Conservation (phyloP, 2,329 filamentous ascomycete genomes). For the Biscogniauxia sp. region DNA sequence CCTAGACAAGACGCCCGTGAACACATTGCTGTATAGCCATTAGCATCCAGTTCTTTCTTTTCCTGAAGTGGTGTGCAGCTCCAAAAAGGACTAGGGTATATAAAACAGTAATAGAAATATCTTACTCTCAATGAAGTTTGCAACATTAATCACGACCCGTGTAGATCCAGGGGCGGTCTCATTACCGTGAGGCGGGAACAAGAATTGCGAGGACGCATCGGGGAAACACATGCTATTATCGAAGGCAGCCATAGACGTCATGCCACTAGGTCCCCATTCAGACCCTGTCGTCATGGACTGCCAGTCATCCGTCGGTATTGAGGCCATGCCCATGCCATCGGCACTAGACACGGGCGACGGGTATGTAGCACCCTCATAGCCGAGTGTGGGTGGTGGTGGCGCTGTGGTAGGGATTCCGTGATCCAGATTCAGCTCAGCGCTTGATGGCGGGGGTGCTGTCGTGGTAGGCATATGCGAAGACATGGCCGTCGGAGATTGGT, state of each 20-base stretch:
- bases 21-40: slow-evolving; percentile 21
- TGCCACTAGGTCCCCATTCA: neutral
- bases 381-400: too few relatives aligned
- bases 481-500: too few relatives aligned
- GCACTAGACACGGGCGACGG: slow-evolving; percentile 12
- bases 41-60: neutral
- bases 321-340: slow-evolving; percentile 10
- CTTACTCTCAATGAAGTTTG: slow-evolving; percentile 16
- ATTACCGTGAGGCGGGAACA: slow-evolving; percentile 7
- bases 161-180: neutral
- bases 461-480: too few relatives aligned
- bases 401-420: neutral
- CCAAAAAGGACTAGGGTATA: neutral
- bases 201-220: slow-evolving; percentile 8
- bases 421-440: neutral
- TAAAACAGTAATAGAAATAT: neutral
- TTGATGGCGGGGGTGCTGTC: neutral
- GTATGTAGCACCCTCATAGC: slow-evolving; percentile 2
- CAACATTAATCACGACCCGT: slow-evolving; percentile 16
- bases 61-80: neutral
- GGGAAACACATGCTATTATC: slow-evolving; percentile 7
- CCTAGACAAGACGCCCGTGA: slow-evolving; percentile 27
- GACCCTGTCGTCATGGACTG: slow-evolving; percentile 2
- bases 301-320: slow-evolving; percentile 6
- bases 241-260: slow-evolving; percentile 10